Base-by-base conservation (phyloP, 306 rosid genomes). In the Castanea mollissima region DNA sequence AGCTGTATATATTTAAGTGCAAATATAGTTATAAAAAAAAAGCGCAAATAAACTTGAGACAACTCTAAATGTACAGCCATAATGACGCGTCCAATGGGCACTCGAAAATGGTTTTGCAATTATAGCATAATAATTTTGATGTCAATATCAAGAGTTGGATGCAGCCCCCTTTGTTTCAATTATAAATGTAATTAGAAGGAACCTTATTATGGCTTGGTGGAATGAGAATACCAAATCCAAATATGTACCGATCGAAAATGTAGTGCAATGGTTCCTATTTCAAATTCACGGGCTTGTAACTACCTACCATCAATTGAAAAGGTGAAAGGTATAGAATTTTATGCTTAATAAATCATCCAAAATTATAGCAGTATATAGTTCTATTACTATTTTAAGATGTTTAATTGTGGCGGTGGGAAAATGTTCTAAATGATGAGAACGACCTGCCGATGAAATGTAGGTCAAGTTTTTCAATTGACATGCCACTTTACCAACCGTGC, bases 401-500 rank as follows among this genome's bases (percentile, higher is more conserved):
- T 49, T 49, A 49, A 49, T 49, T 69, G 11, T 20, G 58, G 75
- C 69, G 32, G 74, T 64, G 67, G 74, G 67, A 52, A 54, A 51
- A 64, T 25, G 73, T 46, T 62, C n/a, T 32, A 5, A 52, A 51
- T 19, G 49, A 76, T 63, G 32, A 57, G 4, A 60, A 63, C 51
- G 67, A 49, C 54, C 64, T 52, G 56, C 57, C 52, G 56, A 52
- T 63, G 63, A 74, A 74, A 80, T 74, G 79, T 55, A 49, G 75
- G 12, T 32, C 60, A 34, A 54, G 82, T 80, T 86, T 73, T 73
- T 34, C 69, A 16, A 77, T 16, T 35, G 85, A 84, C 77, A 74
- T 77, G 86, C 81, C 86, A 77, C 82, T 86, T 84, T 69, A 86
- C 91, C 93, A 69, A 90, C 82, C 54, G 16, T 12, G 16, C 86